Conservation (phyloP, 352 stramenopile species). For the Phytophthora pseudosyringae region DNA sequence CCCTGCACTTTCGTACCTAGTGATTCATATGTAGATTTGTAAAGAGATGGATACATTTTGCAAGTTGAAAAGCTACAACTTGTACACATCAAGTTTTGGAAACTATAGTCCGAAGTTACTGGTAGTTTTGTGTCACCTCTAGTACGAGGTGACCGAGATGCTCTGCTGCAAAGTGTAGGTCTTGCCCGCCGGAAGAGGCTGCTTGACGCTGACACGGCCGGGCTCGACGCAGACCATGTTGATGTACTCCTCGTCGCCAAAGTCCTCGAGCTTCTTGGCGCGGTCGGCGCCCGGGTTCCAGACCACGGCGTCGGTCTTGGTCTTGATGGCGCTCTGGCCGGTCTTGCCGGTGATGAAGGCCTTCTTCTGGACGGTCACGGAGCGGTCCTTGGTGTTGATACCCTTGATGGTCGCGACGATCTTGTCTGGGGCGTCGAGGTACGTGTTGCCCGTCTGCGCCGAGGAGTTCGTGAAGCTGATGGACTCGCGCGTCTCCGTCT, state of each 20-base stretch:
- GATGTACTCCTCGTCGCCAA: slow-evolving; percentile 94
- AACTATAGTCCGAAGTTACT: slow-evolving; percentile 3
- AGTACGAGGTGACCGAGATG: slow-evolving; percentile 29
- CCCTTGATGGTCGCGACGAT: slow-evolving; percentile 64
- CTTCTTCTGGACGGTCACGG: slow-evolving; percentile 71
- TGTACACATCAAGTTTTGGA: too few relatives aligned
- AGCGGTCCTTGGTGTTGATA: slow-evolving; percentile 46
- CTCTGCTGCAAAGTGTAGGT: slow-evolving; percentile 50
- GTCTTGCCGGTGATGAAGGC: slow-evolving; percentile 50
- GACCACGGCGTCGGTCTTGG: slow-evolving; percentile 82
- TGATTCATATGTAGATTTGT: slow-evolving; percentile 13
- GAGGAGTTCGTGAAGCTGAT: slow-evolving; percentile 45
- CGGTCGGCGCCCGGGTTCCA: slow-evolving; percentile 95
- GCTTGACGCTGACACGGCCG: slow-evolving; percentile 69
- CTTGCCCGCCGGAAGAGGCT: slow-evolving; percentile 51
- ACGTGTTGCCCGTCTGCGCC: slow-evolving; percentile 88
- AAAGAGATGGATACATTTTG: slow-evolving; percentile 21
- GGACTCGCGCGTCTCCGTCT: slow-evolving; percentile 60
- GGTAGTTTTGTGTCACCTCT: slow-evolving; percentile 3
- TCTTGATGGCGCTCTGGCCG: slow-evolving; percentile 18
- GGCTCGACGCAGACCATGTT: slow-evolving; percentile 97
- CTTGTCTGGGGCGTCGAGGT: slow-evolving; percentile 63
- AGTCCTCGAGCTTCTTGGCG: slow-evolving; percentile 92
- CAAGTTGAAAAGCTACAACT: too few relatives aligned
- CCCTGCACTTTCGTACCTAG: slow-evolving; percentile 13